These are phyloP conservation scores for Hypholoma sublateritium DNA, from an alignment of 768 basidiomycete species.

Conservation along the genomic window DNA sequence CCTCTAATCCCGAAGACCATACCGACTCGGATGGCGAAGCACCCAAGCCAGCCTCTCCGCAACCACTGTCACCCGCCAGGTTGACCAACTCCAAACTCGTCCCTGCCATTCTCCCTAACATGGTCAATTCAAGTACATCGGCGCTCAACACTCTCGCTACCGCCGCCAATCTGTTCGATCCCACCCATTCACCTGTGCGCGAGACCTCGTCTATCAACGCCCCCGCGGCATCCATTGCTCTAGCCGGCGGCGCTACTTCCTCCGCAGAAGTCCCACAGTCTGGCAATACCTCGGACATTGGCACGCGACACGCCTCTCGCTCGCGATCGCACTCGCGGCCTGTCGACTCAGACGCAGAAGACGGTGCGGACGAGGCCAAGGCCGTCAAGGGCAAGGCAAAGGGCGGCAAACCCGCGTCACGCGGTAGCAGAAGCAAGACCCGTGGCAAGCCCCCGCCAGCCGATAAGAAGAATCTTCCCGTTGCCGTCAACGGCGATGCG, in stretches of 20 bases:
- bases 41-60: slow-evolving; percentile 7
- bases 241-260: slow-evolving; percentile 43
- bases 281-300: background rate
- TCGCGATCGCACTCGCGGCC: slow-evolving; percentile 12
- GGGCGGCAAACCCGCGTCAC: slow-evolving; percentile 1
- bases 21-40: slow-evolving; percentile 19
- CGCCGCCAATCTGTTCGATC: slow-evolving; percentile 29
- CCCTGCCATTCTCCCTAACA: background rate
- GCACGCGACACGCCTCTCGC: slow-evolving; percentile 4
- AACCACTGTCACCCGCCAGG: slow-evolving; percentile 16
- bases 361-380: slow-evolving; percentile 11
- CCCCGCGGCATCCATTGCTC: slow-evolving; percentile 43
- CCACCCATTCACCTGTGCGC: slow-evolving; percentile 18
- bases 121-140: slow-evolving; percentile 8
- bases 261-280: slow-evolving; percentile 16
- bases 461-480: slow-evolving; percentile 5
- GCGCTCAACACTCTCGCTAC: slow-evolving; percentile 22
- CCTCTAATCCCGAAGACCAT: slow-evolving; percentile 16
- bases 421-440: slow-evolving; percentile 6
- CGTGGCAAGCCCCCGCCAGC: slow-evolving; percentile 7
- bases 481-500: slow-evolving; percentile 9
- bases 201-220: slow-evolving; percentile 29
- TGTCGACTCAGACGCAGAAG: slow-evolving; percentile 7
- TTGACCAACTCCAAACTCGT: slow-evolving; percentile 9
- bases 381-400: slow-evolving; percentile 8